Conservation (phyloP, 176 grass and related monocot species). For the Secale cereale region DNA sequence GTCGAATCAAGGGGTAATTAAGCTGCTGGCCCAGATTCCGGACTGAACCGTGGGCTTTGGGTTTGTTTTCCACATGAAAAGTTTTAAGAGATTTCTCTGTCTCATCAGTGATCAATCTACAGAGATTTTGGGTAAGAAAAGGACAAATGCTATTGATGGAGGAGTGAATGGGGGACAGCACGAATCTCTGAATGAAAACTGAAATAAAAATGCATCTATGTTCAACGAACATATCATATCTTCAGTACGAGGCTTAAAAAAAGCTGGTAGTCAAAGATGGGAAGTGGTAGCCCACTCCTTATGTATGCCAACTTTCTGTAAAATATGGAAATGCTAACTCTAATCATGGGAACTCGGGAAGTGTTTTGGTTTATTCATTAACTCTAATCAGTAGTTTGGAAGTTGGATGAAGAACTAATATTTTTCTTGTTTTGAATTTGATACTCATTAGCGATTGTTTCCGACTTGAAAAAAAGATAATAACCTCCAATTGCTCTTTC, state of each 20-base stretch:
- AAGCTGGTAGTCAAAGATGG: conserved; percentile 21
- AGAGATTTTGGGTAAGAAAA: background rate
- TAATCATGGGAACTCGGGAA: conserved; percentile 2
- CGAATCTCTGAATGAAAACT: conserved; percentile 27
- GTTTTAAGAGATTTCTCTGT: background rate
- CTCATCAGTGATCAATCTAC: background rate
- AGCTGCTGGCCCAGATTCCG: background rate
- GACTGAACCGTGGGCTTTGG: background rate
- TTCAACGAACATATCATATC: conserved; percentile 24
- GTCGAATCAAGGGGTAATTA: background rate
- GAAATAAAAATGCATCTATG: conserved; percentile 13
- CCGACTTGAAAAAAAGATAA: background rate
- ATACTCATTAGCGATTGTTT: conserved; percentile 12
- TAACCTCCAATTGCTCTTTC: conserved; percentile 25
- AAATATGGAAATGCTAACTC: conserved; percentile 19
- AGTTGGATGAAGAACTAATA: background rate
- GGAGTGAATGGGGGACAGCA: conserved; percentile 7
- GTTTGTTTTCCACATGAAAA: background rate
- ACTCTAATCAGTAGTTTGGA: conserved; percentile 8
- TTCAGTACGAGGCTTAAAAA: conserved; percentile 15
- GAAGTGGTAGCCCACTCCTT: conserved; percentile 33
- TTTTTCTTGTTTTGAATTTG: background rate
- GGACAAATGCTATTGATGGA: conserved; percentile 5
- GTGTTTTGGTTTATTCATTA: conserved; percentile 18
- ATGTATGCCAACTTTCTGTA: conserved; percentile 20